These are phyloP conservation scores for Ophiosphaerella korrae DNA, from an alignment of 2,329 filamentous ascomycete species.

Conservation along the genomic window DNA sequence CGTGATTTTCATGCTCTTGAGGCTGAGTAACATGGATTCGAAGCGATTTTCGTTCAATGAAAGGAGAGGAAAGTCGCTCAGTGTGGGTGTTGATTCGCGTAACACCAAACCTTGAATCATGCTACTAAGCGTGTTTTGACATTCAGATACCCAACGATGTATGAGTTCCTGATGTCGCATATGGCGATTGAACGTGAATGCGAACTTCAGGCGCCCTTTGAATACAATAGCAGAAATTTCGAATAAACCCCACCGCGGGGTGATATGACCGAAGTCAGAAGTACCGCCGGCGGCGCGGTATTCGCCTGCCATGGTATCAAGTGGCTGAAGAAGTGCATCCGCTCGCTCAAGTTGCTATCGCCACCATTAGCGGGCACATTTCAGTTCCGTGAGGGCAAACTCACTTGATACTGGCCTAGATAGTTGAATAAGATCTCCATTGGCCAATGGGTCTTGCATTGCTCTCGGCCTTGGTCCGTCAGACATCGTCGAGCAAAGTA, in stretches of 20 bases:
- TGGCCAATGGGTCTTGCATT: conserved; percentile 47
- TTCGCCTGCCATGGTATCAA: conserved; percentile 54
- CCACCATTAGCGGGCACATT: conserved; percentile 27
- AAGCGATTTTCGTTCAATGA: conserved; percentile 51
- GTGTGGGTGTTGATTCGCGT: conserved; percentile 43
- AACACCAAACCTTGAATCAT: conserved; percentile 33
- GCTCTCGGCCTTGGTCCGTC: conserved; percentile 33
- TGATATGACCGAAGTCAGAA: conserved; percentile 51
- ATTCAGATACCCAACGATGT: conserved; percentile 50
- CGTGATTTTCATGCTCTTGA: conserved; percentile 45
- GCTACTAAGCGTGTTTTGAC: conserved; percentile 38
- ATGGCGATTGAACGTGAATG: conserved; percentile 57
- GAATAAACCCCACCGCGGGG: conserved; percentile 56
- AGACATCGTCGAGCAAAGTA: conserved; percentile 53
- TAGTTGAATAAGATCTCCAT: conserved; percentile 66
- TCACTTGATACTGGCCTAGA: conserved; percentile 57
- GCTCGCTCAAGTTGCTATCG: conserved; percentile 52
- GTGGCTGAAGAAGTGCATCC: conserved; percentile 51
- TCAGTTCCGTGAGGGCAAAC: not conserved
- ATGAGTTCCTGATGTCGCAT: conserved; percentile 55
- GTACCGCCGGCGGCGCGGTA: conserved; percentile 52
- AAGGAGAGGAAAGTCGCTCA: conserved; percentile 54
- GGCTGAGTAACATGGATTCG: conserved; percentile 45
- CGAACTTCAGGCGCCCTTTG: conserved; percentile 53
- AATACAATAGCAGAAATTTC: conserved; percentile 59